phyloP scores from a whole-genome alignment of 805 yeast genomes.

The Nakazawaea ernobii region DNA sequence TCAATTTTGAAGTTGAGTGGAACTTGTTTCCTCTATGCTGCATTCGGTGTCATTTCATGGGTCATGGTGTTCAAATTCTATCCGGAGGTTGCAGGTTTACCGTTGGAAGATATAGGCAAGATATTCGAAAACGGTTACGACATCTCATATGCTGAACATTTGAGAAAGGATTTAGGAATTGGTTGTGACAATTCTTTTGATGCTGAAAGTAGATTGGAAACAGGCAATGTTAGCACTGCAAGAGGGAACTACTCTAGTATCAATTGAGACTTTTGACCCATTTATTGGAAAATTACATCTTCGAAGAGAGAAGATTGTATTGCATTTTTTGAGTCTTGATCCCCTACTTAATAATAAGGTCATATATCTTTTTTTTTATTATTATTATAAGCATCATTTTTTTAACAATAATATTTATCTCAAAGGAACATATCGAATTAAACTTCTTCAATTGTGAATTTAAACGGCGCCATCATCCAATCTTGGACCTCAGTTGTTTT shows the following conservation, averaged over 20 bases:
- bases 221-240: background rate
- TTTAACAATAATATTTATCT: too few species aligned
- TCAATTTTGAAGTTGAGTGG: slow-evolving; percentile 23
- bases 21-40: slow-evolving; percentile 29
- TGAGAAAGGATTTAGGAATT: slow-evolving; percentile 12
- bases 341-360: too few species aligned
- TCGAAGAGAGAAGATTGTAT: background rate
- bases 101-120: slow-evolving; percentile 35
- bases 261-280: background rate
- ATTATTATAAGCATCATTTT: too few species aligned
- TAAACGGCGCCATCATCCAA: too few species aligned
- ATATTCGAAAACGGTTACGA: slow-evolving; percentile 34
- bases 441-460: too few species aligned
- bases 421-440: too few species aligned
- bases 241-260: slow-evolving; percentile 2
- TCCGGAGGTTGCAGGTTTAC: slow-evolving; percentile 40
- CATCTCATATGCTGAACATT: slow-evolving; percentile 9
- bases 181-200: slow-evolving; percentile 9
- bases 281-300: background rate
- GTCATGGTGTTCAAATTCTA: slow-evolving; percentile 31
- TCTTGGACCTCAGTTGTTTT: too few species aligned
- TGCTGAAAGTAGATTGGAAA: slow-evolving; percentile 2
- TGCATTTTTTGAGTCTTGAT: too few species aligned
- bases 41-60: slow-evolving; percentile 30
- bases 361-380: too few species aligned